Conservation (phyloP, 2,329 filamentous ascomycete species). For the Stagonosporopsis vannaccii region DNA sequence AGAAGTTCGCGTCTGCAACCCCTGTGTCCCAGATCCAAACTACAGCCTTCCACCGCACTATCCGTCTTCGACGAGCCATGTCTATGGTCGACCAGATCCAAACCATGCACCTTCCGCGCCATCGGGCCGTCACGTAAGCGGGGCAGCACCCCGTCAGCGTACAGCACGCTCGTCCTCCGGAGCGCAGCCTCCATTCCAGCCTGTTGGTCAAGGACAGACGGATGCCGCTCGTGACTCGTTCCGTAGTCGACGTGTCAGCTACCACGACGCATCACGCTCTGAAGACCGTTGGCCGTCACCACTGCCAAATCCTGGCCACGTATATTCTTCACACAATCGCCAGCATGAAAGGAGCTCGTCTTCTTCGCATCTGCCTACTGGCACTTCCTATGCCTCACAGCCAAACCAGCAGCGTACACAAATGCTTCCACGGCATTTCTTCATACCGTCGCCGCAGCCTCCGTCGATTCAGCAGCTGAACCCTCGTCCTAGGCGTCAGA, state of each 20-base stretch:
- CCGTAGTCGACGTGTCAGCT: slow-evolving; percentile 34
- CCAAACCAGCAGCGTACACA: slow-evolving; percentile 14
- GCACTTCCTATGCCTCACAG: slow-evolving; percentile 5
- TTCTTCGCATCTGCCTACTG: slow-evolving; percentile 18
- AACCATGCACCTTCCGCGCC: no score
- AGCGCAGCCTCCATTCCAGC: slow-evolving; percentile 28
- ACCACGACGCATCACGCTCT: slow-evolving; percentile 29
- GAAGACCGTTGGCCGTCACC: slow-evolving; percentile 37
- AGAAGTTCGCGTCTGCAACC: slow-evolving; percentile 74
- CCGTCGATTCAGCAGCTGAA: slow-evolving; percentile 27
- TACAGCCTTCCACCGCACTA: slow-evolving; percentile 65
- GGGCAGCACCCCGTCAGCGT: slow-evolving; percentile 29
- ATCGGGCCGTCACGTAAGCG: no score
- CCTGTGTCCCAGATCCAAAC: slow-evolving; percentile 75
- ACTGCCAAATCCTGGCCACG: slow-evolving; percentile 22
- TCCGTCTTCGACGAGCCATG: neutral
- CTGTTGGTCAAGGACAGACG: slow-evolving; percentile 26
- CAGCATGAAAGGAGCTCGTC: slow-evolving; percentile 20
- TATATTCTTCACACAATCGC: slow-evolving; percentile 21
- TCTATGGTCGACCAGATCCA: neutral
- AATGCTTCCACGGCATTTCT: slow-evolving; percentile 28
- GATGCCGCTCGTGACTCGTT: slow-evolving; percentile 29
- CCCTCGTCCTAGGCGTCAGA: slow-evolving; percentile 35
- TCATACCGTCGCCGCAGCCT: slow-evolving; percentile 19
- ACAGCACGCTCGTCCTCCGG: slow-evolving; percentile 32